Evolutionary conservation across 2,329 filamentous ascomycete genomes (phyloP), one percentile per base, ranked within the genome.

Genomic region (Ophiostoma sp.): DNA sequence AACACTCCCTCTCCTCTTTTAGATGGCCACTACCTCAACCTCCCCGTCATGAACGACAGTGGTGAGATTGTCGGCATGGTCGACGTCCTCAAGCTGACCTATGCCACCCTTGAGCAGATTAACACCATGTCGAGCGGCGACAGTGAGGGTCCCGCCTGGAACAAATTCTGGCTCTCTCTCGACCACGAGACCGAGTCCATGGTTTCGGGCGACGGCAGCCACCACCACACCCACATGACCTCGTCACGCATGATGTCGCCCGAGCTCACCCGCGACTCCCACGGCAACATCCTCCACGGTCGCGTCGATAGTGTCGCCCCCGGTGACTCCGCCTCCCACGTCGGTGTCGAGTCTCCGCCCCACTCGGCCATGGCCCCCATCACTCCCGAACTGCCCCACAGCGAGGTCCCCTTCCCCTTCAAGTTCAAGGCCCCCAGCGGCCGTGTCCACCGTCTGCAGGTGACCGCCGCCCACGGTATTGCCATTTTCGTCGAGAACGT

Each of bases 21-120:
- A 97, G 95, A 99, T 85, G 96, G 96, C 17, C 96, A 99, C 83
- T 99, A 99, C 82, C 90, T 99, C 72, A 99, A 99, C 82, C 86
- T 99, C 61, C 96, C 96, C 9, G 96, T 99, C 76, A 99, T 99
- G 96, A 98, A 98, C 82, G 94, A 97, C 77, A 88, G 89, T 75
- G 96, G 95, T 76, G 96, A 99, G 83, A 99, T 99, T 80, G 96
- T 99, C 74, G 96, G 96, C 79, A 99, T 99, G 96, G 96, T 99
- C 33, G 96, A 99, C 82, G 96, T 99, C 74, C 89, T 99, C 75
- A 98, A 98, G 85, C 88, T 99, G 79, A 99, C 96, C 28, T 99
- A 99, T 83, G 96, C 96, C 69, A 99, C 96, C 5, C 88, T 99
- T 71, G 96, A 99, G 83, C 95, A 98, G 85, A 94, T 97, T 83